These are phyloP conservation scores for Amanita rimosa DNA, from an alignment of 768 basidiomycete species.

Conservation along the genomic window DNA sequence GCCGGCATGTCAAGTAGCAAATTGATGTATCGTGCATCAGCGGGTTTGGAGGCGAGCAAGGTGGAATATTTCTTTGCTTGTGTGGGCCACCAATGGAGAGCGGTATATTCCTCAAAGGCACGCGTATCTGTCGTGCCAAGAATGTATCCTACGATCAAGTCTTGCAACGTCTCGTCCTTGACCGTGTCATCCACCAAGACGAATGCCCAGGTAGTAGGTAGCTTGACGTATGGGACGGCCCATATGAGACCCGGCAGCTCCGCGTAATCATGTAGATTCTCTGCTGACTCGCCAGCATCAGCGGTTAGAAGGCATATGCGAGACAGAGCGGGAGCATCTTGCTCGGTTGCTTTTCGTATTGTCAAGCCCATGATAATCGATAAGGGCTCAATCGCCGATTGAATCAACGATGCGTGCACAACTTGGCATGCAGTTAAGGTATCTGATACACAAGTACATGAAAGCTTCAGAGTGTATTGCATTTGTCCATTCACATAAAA, in stretches of 20 bases:
- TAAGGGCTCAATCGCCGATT: too few species aligned
- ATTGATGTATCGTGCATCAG: constrained; percentile 33
- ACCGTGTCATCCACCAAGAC: constrained; percentile 35
- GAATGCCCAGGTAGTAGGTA: constrained; percentile 63
- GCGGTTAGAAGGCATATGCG: constrained; percentile 68
- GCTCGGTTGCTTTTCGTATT: constrained; percentile 45
- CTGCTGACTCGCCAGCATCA: constrained; percentile 59
- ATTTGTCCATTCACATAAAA: constrained; percentile 15
- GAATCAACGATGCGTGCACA: too few species aligned
- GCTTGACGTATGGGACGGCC: constrained; percentile 64
- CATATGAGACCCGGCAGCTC: constrained; percentile 66
- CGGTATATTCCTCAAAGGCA: constrained; percentile 43
- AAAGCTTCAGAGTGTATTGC: background rate
- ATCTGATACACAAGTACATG: background rate
- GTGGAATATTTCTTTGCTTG: constrained; percentile 45
- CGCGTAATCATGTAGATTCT: constrained; percentile 42
- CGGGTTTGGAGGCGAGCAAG: constrained; percentile 22
- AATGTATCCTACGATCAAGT: constrained; percentile 56
- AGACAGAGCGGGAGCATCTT: constrained; percentile 48
- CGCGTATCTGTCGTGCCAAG: constrained; percentile 60
- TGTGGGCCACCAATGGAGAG: constrained; percentile 54
- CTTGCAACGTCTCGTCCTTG: constrained; percentile 25
- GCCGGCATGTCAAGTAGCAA: constrained; percentile 29
- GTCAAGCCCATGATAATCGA: constrained; percentile 27
- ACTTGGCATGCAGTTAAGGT: too few species aligned